These are phyloP conservation scores for Uronychia setigera DNA, from an alignment of 73 alveolate species.

Conservation along the genomic window DNA sequence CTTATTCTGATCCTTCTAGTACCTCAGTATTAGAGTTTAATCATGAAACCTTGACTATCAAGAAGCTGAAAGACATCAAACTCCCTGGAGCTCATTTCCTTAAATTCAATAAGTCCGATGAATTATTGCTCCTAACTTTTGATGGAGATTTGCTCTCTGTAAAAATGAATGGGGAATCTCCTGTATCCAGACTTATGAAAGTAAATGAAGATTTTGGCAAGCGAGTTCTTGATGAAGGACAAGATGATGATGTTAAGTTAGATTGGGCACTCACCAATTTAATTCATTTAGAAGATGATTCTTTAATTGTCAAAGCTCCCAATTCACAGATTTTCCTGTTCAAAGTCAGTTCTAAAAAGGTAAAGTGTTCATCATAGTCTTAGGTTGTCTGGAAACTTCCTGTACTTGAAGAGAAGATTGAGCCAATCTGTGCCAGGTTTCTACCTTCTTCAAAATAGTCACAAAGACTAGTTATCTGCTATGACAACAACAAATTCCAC, in stretches of 20 bases:
- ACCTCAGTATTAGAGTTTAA: slow-evolving; percentile 62
- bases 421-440: background rate
- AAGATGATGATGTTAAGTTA: too few relatives aligned
- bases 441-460: slow-evolving; percentile 32
- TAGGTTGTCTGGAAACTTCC: slow-evolving; percentile 13
- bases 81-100: background rate
- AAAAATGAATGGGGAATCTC: too few relatives aligned
- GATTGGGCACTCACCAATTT: too few relatives aligned
- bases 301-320: background rate
- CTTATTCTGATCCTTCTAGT: slow-evolving; percentile 59
- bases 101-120: slow-evolving; percentile 12
- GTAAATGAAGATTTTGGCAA: too few relatives aligned
- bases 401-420: background rate
- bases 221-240: too few relatives aligned
- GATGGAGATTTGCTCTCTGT: background rate
- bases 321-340: background rate
- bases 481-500: slow-evolving; percentile 69
- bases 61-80: slow-evolving; percentile 27
- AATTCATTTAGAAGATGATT: background rate
- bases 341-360: background rate
- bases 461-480: slow-evolving; percentile 63
- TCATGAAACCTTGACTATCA: slow-evolving; percentile 45
- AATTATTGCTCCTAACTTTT: background rate
- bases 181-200: too few relatives aligned
- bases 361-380: background rate